These are phyloP conservation scores for Heteromeles arbutifolia DNA, from an alignment of 306 rosid genomes.

Conservation along the genomic window DNA sequence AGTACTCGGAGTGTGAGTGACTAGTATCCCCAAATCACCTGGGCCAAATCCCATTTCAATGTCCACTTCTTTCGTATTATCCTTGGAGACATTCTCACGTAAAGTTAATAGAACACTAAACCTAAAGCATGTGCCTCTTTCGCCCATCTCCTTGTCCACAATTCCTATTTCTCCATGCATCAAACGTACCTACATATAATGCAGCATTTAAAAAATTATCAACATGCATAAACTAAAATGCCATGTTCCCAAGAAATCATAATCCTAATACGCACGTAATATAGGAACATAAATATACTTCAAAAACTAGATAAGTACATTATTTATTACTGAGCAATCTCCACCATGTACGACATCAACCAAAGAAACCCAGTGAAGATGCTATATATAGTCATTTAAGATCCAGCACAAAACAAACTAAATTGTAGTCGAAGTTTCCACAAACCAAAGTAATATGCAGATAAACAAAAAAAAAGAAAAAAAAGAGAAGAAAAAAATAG, in stretches of 20 bases:
- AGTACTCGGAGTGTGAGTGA: neutral
- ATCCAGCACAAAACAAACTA: no score
- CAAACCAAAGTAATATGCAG: no score
- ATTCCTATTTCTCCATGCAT: conserved; percentile 77
- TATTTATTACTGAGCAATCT: no score
- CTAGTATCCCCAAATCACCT: neutral
- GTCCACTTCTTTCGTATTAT: conserved; percentile 20
- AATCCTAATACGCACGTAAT: no score
- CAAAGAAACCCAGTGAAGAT: no score
- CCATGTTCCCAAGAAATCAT: neutral
- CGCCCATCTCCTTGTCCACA: conserved; percentile 58
- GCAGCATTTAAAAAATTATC: neutral
- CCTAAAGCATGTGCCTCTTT: conserved; percentile 65
- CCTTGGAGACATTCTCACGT: conserved; percentile 6
- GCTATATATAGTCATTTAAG: no score
- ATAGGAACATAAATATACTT: no score
- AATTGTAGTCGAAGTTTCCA: no score
- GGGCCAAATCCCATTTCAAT: conserved; percentile 9
- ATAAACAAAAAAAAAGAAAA: no score
- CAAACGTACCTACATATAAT: conserved; percentile 49
- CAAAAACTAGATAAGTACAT: no score
- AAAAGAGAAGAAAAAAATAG: no score
- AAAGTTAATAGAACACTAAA: conserved; percentile 44
- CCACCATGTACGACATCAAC: no score
- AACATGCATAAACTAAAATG: neutral